Evolutionary conservation across 352 stramenopile genomes (phyloP).

Genomic region (Pythium periplocum): DNA sequence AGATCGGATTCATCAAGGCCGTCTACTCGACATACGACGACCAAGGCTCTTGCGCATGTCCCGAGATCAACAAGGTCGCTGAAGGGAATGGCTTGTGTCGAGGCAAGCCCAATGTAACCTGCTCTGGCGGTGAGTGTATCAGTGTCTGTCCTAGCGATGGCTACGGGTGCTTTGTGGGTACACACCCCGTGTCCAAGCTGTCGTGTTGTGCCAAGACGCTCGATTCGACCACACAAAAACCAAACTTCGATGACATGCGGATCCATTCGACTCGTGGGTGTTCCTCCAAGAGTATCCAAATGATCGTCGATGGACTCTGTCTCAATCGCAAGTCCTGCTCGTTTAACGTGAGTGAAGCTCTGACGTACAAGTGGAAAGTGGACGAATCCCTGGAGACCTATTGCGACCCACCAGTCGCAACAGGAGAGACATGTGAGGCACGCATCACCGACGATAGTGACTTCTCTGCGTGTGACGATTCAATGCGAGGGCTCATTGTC

Average conservation of each 20-base stretch:
- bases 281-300: slow-evolving; percentile 34
- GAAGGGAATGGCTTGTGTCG: slow-evolving; percentile 50
- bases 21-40: slow-evolving; percentile 60
- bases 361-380: slow-evolving; percentile 55
- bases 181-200: slow-evolving; percentile 54
- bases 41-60: slow-evolving; percentile 62
- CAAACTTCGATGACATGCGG: slow-evolving; percentile 49
- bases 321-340: slow-evolving; percentile 61
- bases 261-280: slow-evolving; percentile 41
- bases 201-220: slow-evolving; percentile 54
- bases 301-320: slow-evolving; percentile 71
- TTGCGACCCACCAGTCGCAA: slow-evolving; percentile 24
- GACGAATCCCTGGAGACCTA: slow-evolving; percentile 30
- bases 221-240: slow-evolving; percentile 20
- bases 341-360: slow-evolving; percentile 53
- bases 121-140: slow-evolving; percentile 17
- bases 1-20: slow-evolving; percentile 75
- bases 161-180: slow-evolving; percentile 59
- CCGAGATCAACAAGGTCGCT: slow-evolving; percentile 58
- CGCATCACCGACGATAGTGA: slow-evolving; percentile 48
- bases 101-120: slow-evolving; percentile 20
- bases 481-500: slow-evolving; percentile 50
- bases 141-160: slow-evolving; percentile 36
- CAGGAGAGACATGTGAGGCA: slow-evolving; percentile 35
- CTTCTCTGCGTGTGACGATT: slow-evolving; percentile 38